Evolutionary conservation across 805 yeast species (phyloP).

Genomic region (Kodamaea nitidulidarum): DNA sequence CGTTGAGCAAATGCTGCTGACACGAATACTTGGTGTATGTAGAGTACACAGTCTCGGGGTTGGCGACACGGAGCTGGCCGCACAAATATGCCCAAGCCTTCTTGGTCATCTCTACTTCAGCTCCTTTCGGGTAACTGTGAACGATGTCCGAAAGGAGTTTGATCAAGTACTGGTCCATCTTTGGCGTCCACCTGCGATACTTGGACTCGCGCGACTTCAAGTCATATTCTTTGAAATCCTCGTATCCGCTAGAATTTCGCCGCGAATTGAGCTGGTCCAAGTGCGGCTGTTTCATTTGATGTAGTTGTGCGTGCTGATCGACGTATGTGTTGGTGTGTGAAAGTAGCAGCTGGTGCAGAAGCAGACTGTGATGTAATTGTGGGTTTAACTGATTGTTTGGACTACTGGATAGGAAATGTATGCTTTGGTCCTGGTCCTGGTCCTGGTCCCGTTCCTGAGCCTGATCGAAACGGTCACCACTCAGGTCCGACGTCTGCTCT

Average conservation of each 20-base stretch:
- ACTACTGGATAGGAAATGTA: conserved; percentile 1
- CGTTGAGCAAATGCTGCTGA: conserved; percentile 35
- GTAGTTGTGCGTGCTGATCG: conserved; percentile 15
- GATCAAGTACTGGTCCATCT: conserved; percentile 33
- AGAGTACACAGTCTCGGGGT: conserved; percentile 38
- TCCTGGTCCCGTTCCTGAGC: neutral
- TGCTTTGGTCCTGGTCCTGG: conserved; percentile 2
- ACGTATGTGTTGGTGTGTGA: conserved; percentile 11
- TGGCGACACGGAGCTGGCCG: conserved; percentile 32
- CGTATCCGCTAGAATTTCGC: neutral
- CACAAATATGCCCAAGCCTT: conserved; percentile 37
- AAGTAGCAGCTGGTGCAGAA: conserved; percentile 12
- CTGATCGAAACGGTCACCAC: neutral
- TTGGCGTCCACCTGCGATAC: conserved; percentile 36
- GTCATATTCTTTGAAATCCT: conserved; percentile 26
- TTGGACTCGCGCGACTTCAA: conserved; percentile 33
- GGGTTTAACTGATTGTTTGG: neutral
- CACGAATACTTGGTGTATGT: conserved; percentile 39
- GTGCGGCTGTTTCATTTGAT: conserved; percentile 11
- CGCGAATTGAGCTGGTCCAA: conserved; percentile 12
- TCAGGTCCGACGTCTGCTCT: neutral
- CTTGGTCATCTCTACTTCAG: conserved; percentile 31
- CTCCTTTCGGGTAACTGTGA: conserved; percentile 30
- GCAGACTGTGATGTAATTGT: conserved; percentile 2
- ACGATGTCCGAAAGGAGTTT: conserved; percentile 33